Evolutionary conservation across 371 early-diverging fungal genomes (phyloP).

Genomic region (Lichtheimia ramosa): DNA sequence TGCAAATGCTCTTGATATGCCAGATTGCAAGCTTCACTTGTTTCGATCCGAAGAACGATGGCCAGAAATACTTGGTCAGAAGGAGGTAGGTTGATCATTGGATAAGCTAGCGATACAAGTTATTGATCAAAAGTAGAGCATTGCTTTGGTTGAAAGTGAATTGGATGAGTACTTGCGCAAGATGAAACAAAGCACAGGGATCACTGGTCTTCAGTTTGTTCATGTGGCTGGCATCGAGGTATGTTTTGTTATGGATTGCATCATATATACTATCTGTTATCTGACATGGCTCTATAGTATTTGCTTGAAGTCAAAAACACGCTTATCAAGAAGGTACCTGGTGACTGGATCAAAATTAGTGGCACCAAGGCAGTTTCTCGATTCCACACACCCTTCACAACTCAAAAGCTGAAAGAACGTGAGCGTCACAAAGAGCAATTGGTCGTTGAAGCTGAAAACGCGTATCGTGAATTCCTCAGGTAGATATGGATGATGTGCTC

Average conservation of each 20-base stretch:
- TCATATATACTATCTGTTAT: neutral
- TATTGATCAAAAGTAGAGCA: constrained; percentile 28
- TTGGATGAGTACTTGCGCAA: constrained; percentile 47
- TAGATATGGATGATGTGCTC: constrained; percentile 7
- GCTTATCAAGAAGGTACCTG: constrained; percentile 57
- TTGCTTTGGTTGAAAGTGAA: constrained; percentile 49
- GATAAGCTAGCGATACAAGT: neutral
- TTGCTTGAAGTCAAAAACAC: constrained; percentile 67
- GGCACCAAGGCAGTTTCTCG: constrained; percentile 80
- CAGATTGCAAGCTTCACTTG: constrained; percentile 47
- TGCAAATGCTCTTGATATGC: constrained; percentile 37
- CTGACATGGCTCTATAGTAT: constrained; percentile 28
- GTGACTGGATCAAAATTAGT: constrained; percentile 76
- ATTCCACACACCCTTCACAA: constrained; percentile 77
- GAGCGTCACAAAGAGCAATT: constrained; percentile 76
- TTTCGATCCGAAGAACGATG: constrained; percentile 52
- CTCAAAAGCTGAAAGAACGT: constrained; percentile 65
- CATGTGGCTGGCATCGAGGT: constrained; percentile 67
- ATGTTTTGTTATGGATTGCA: neutral
- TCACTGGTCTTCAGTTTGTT: constrained; percentile 49
- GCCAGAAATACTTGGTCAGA: constrained; percentile 53
- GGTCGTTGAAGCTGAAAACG: constrained; percentile 51
- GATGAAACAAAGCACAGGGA: constrained; percentile 36
- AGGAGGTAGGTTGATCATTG: constrained; percentile 30
- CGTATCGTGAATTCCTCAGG: constrained; percentile 56